Conservation (phyloP, 352 stramenopile species). For the Pilasporangium apinafurcum region DNA sequence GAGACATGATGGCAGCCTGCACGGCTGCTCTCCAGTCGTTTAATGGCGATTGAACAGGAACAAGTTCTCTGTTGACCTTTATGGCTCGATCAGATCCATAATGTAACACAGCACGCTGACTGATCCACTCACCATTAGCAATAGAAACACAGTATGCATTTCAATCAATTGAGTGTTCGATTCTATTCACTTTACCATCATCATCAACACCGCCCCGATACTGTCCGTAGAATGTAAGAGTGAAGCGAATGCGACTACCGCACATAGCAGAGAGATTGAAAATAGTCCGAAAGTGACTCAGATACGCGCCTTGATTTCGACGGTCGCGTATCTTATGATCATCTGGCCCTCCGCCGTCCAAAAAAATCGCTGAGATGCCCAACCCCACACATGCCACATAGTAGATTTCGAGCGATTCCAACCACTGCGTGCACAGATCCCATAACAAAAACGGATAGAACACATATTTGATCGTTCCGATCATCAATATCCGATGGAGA, state of each 20-base stretch:
- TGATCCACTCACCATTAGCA: conserved; percentile 39
- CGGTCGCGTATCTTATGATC: conserved; percentile 49
- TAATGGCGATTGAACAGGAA: conserved; percentile 13
- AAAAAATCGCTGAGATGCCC: conserved; percentile 49
- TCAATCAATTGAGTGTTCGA: no score
- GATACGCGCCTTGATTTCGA: conserved; percentile 35
- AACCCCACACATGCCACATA: conserved; percentile 26
- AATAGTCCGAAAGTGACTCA: conserved; percentile 74
- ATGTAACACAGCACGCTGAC: conserved; percentile 35
- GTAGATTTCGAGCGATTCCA: conserved; percentile 3
- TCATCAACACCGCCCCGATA: not conserved
- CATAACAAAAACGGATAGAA: conserved; percentile 37
- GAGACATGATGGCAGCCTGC: not conserved
- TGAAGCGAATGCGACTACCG: conserved; percentile 60
- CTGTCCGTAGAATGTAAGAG: conserved; percentile 25
- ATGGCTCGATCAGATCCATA: no score
- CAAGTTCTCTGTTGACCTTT: conserved; percentile 14
- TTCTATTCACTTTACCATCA: no score
- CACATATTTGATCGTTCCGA: conserved; percentile 57
- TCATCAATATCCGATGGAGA: conserved; percentile 28
- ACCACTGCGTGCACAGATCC: conserved; percentile 21
- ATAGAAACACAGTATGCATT: conserved; percentile 58
- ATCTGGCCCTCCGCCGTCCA: conserved; percentile 76
- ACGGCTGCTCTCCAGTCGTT: not conserved
- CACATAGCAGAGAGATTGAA: conserved; percentile 70